These are phyloP conservation scores for Glycine tomentella DNA, from an alignment of 306 rosid species.

Conservation along the genomic window DNA sequence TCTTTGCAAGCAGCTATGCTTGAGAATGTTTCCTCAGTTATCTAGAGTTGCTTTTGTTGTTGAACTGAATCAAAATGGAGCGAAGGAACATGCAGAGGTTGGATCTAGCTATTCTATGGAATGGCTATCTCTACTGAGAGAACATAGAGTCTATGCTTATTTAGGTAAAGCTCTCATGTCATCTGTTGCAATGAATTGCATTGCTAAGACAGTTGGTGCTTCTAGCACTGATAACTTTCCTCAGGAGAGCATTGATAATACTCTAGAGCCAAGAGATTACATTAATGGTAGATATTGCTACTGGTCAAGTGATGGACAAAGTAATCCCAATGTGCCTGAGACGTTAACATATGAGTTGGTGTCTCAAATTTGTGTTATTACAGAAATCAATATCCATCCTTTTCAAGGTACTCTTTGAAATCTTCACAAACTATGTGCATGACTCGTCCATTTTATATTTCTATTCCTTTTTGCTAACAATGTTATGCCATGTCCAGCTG, in stretches of 20 bases:
- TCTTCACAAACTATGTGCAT: conserved; percentile 34
- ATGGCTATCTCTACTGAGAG: conserved; percentile 61
- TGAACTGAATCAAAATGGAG: conserved; percentile 58
- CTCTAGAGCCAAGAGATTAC: conserved; percentile 59
- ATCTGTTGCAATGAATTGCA: conserved; percentile 55
- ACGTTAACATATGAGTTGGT: conserved; percentile 71
- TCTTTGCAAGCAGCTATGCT: conserved; percentile 78
- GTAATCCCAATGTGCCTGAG: conserved; percentile 77
- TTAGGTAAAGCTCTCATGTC: conserved; percentile 54
- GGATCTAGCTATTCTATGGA: conserved; percentile 73
- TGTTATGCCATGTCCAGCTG: conserved; percentile 56
- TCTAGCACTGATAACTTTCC: conserved; percentile 96
- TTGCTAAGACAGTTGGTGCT: conserved; percentile 64
- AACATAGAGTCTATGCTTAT: conserved; percentile 69
- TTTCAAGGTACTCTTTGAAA: conserved; percentile 66
- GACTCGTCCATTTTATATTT: conserved; percentile 20
- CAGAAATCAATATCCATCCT: conserved; percentile 74
- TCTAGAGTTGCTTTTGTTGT: conserved; percentile 59
- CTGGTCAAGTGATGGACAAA: conserved; percentile 94
- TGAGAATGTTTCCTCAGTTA: conserved; percentile 85
- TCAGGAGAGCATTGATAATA: conserved; percentile 75
- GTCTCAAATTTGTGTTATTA: conserved; percentile 71
- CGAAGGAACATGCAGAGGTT: conserved; percentile 56
- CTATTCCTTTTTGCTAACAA: conserved; percentile 35
- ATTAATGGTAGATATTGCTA: conserved; percentile 55